Base-by-base conservation (phyloP, 768 basidiomycete genomes). In the Boletus edulis region DNA sequence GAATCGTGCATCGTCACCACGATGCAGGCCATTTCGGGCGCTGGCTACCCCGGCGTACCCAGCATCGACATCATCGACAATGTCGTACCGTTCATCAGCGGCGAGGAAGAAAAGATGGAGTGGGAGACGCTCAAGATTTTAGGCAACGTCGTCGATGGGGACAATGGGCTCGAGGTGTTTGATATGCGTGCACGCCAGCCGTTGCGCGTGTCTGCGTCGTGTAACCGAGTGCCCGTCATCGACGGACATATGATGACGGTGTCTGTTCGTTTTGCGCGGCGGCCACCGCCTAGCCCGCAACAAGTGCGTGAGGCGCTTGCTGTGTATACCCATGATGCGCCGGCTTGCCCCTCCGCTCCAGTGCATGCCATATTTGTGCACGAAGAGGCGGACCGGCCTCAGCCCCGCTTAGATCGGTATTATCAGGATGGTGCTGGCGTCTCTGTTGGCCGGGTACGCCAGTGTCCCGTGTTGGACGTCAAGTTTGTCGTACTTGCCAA, bases 71-170 rank as follows among this genome's bases (percentile, higher is more conserved):
- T 98, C 70, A 64, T 97, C 60, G 97, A 98, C 75, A 98, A 98
- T 76, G 79, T 99, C 68, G 87, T 99, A 2, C 97, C 97, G 5
- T 86, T 91, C 73, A 98, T 99, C 70, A 73, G 82, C 17, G 93
- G 95, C 46, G 96, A 98, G 67, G 91, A 94, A 64, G 97, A 98
- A 68, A 99, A 98, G 71, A 94, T 98, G 60, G 96, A 99, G 70
- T 99, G 97, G 97, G 97, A 99, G 75, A 88, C 92, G 7, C 81
- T 90, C 63, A 99, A 98, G 77, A 99, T 99, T 65, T 84, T 99
- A 20, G 96, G 97, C 22, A 93, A 87, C 3, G 63, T 98, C 53
- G 64, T 76, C 3, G 75, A 81, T 24, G 77, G 78, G 46, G 84
- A 86, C 52, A 74, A 78, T 32, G 81, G 80, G 3, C 59, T 69